These are phyloP conservation scores for Penicillium paradoxum DNA, from an alignment of 495 filamentous ascomycete species.

Conservation along the genomic window DNA sequence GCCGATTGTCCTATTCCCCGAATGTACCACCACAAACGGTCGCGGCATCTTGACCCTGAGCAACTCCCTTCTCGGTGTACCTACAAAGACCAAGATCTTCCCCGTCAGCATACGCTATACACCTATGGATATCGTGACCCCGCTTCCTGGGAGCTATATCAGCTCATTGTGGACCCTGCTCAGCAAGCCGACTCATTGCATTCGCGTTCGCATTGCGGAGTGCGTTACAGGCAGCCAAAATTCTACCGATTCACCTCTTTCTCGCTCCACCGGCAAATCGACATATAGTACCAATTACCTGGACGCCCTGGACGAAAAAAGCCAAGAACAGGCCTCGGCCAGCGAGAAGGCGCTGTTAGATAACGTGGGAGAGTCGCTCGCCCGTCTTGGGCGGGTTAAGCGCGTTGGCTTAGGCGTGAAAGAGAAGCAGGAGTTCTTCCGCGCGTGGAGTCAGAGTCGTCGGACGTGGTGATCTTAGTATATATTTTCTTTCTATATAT, in stretches of 20 bases:
- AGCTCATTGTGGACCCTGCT: conserved; percentile 80
- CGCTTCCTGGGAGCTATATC: conserved; percentile 63
- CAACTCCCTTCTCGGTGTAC: conserved; percentile 61
- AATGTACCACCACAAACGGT: conserved; percentile 91
- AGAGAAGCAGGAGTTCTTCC: conserved; percentile 79
- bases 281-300: conserved; percentile 48
- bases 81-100: conserved; percentile 67
- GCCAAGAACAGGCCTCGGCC: conserved; percentile 34
- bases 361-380: conserved; percentile 75
- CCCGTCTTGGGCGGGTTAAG: conserved; percentile 87
- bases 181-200: conserved; percentile 79
- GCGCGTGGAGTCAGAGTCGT: conserved; percentile 49
- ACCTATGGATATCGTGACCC: conserved; percentile 83
- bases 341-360: conserved; percentile 64
- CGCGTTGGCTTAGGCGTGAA: conserved; percentile 74
- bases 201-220: conserved; percentile 84
- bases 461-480: conserved; percentile 28
- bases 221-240: conserved; percentile 47
- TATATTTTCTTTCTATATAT: background rate
- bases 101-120: conserved; percentile 86
- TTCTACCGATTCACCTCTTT: conserved; percentile 9
- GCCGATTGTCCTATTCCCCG: conserved; percentile 80
- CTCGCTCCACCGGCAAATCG: conserved; percentile 23
- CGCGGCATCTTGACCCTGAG: conserved; percentile 82
- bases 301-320: conserved; percentile 38